Percentiles rank a stretch among this genome's conserved stretches.
Evolutionary conservation across 805 yeast genomes (phyloP).

Genomic region (Metschnikowia picachoensis): DNA sequence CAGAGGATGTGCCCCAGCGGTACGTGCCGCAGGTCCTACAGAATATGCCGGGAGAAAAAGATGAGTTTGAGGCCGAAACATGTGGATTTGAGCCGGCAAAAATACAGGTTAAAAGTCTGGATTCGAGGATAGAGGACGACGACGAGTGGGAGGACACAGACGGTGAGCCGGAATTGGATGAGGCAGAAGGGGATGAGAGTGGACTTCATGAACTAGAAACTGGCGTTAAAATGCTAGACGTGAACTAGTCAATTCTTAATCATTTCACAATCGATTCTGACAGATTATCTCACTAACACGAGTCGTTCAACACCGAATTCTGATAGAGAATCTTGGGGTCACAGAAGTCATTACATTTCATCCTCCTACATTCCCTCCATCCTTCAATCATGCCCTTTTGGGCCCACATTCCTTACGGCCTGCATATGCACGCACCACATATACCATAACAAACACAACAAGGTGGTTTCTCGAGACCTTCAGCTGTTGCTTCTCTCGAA

Average conservation of each 20-base stretch:
- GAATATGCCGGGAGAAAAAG: conserved; percentile 10
- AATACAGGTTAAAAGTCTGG: background rate
- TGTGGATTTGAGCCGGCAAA: background rate
- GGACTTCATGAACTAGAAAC: background rate
- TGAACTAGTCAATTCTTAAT: background rate
- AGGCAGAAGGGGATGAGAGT: background rate
- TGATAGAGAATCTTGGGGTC: too few relatives aligned
- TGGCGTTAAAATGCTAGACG: background rate
- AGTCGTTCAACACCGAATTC: too few relatives aligned
- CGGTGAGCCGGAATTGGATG: conserved; percentile 16
- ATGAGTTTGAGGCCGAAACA: background rate
- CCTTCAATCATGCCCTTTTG: too few relatives aligned
- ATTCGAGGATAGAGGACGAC: conserved; percentile 18
- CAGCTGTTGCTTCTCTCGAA: too few relatives aligned
- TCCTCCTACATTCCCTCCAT: too few relatives aligned
- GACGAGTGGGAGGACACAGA: conserved; percentile 28
- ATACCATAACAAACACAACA: too few relatives aligned
- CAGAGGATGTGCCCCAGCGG: conserved; percentile 41
- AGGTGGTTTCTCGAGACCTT: too few relatives aligned
- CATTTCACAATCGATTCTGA: too few relatives aligned
- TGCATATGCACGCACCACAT: too few relatives aligned
- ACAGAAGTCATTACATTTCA: too few relatives aligned
- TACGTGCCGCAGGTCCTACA: conserved; percentile 39
- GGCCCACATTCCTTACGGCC: too few relatives aligned
- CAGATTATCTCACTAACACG: too few relatives aligned